Base-by-base conservation (phyloP, 2,329 filamentous ascomycete species). In the Trichoderma semiorbis region DNA sequence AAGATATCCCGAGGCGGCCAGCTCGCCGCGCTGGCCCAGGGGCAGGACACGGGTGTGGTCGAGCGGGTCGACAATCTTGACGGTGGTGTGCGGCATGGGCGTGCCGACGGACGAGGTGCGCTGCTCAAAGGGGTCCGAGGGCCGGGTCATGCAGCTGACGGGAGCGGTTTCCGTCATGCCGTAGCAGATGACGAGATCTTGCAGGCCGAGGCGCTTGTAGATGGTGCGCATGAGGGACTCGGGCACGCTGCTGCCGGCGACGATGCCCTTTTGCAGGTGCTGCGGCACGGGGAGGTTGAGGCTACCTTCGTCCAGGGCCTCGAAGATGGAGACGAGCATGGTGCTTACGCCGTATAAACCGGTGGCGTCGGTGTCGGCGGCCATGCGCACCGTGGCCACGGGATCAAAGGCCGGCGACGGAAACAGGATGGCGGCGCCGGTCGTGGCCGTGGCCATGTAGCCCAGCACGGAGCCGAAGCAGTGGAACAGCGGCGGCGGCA, bases 401-500 rank as follows among this genome's bases (percentile, higher is more conserved):
- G 95, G 92, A 78, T 97, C 91, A 82, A 98, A 98, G 0, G 93
- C 92, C 76, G 97, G 94, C 10, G 90, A 89, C 0, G 95, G 93
- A 77, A 98, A 95, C 5, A 98, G 88, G 74, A 98, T 93, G 18
- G 91, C 85, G 0, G 93, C 90, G 71, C 94, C 93, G 18, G 84
- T 85, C 0, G 95, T 97, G 0, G 93, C 94, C 0, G 94, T 96
- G 0, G 96, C 95, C 93, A 98, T 97, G 83, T 96, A 97, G n/a
- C 96, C 95, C 1, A 98, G 85, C 8, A 98, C 92, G 77, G 88
- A 91, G 68, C 96, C 96, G 80, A 98, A 98, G 83, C 96, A 98
- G 83, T 92, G 89, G 80, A 97, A 97, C 2, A 97, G 85, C 0
- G 94, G 94, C 1, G 94, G 94, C 18, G 94, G 94, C 75, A 93